phyloP scores from a whole-genome alignment of 768 basidiomycete genomes.

The Kwoniella sp. region DNA sequence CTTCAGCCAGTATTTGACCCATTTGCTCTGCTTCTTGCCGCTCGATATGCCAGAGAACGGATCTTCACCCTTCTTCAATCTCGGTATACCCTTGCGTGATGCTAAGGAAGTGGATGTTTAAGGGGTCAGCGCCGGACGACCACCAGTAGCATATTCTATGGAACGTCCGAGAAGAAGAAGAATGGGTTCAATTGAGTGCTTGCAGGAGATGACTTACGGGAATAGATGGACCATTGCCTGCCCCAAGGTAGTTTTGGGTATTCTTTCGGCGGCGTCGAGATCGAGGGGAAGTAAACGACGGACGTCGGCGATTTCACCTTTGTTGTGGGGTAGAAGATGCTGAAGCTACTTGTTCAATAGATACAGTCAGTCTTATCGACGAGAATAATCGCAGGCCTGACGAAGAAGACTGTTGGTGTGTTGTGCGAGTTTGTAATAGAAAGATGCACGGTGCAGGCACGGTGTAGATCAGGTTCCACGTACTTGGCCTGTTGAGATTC shows the following conservation, averaged over 20 bases:
- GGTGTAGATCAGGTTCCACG: too few species aligned
- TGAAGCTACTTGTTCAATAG: neutral
- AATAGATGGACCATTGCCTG: constrained; percentile 24
- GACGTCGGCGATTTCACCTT: neutral
- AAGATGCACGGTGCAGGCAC: too few species aligned
- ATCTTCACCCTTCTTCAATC: constrained; percentile 7
- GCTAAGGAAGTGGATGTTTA: constrained; percentile 9
- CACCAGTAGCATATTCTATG: too few species aligned
- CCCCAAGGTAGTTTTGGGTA: constrained; percentile 33
- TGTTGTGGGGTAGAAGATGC: constrained; percentile 16
- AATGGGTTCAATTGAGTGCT: too few species aligned
- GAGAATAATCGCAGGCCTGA: too few species aligned
- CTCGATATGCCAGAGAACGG: neutral
- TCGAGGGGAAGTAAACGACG: constrained; percentile 23
- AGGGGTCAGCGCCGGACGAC: too few species aligned
- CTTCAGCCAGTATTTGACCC: constrained; percentile 19
- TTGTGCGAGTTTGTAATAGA: too few species aligned
- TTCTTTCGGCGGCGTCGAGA: neutral
- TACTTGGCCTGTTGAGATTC: too few species aligned
- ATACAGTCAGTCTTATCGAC: too few species aligned
- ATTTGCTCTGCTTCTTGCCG: constrained; percentile 6
- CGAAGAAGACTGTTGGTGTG: too few species aligned
- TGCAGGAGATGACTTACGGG: constrained; percentile 16
- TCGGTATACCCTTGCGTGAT: constrained; percentile 2
- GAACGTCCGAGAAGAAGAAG: too few species aligned